A percentile compares a stretch with the other conserved stretches of the same genome.
These are phyloP conservation scores for Coniochaeta pulveracea DNA, from an alignment of 2,329 filamentous ascomycete species.

Conservation along the genomic window DNA sequence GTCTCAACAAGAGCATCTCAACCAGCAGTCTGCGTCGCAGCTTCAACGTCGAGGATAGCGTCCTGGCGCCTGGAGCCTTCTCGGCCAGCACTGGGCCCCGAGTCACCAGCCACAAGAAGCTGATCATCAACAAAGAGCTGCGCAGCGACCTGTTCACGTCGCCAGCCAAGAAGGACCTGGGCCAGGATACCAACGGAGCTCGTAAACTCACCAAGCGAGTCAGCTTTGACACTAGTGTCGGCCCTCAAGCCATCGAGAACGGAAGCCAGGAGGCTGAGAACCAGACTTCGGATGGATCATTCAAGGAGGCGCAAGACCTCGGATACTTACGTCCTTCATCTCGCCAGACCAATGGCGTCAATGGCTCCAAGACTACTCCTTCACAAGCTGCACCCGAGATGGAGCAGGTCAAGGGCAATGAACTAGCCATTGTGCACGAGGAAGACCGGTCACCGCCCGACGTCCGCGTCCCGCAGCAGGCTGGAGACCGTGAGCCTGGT, in stretches of 20 bases:
- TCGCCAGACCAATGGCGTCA: constrained; percentile 27
- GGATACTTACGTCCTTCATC: constrained; percentile 45
- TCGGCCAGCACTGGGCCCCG: constrained; percentile 54
- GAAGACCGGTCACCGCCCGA: constrained; percentile 36
- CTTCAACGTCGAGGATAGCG: constrained; percentile 74
- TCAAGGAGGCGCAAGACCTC: constrained; percentile 45
- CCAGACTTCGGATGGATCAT: constrained; percentile 26
- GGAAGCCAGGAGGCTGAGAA: constrained; percentile 27
- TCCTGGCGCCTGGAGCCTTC: constrained; percentile 77
- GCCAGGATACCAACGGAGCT: constrained; percentile 28
- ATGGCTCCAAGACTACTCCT: constrained; percentile 25
- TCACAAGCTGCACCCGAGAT: constrained; percentile 35
- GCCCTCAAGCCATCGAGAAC: constrained; percentile 30
- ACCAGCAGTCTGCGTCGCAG: constrained; percentile 75
- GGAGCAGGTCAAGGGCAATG: constrained; percentile 62
- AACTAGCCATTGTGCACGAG: constrained; percentile 71
- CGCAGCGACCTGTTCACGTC: constrained; percentile 60
- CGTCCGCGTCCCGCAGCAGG: constrained; percentile 22
- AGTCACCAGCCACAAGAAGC: constrained; percentile 71
- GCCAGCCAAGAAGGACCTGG: constrained; percentile 39
- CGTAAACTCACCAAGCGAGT: constrained; percentile 71
- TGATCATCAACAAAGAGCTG: constrained; percentile 84
- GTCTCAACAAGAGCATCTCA: constrained; percentile 78
- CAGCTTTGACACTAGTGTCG: constrained; percentile 68
- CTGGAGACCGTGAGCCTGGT: constrained; percentile 40